A percentile compares a stretch with the other conserved stretches of the same genome.
phyloP scores from a whole-genome alignment of 2,329 filamentous ascomycete species.

The Blumeriella jaapii region DNA sequence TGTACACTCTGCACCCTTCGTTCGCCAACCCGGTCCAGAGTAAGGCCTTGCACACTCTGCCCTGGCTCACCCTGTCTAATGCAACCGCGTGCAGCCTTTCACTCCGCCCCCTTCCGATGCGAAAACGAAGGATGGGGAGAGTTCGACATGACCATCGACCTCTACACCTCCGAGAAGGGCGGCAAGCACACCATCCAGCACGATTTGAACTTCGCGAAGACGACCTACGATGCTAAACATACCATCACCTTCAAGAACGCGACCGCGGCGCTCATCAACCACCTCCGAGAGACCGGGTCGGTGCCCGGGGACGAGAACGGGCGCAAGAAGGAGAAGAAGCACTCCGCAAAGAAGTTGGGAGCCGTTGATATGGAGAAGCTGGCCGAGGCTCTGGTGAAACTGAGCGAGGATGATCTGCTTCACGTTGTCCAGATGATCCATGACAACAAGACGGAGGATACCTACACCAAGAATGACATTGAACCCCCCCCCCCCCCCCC shows the following conservation, averaged over 20 bases:
- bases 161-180: constrained; percentile 75
- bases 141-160: constrained; percentile 85
- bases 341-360: constrained; percentile 48
- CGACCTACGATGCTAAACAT: constrained; percentile 75
- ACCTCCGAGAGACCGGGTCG: constrained; percentile 73
- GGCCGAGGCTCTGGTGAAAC: constrained; percentile 78
- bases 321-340: constrained; percentile 56
- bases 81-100: constrained; percentile 47
- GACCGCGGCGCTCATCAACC: constrained; percentile 68
- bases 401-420: constrained; percentile 84
- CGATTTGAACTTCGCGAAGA: constrained; percentile 81
- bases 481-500: constrained; percentile 56
- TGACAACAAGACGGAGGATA: constrained; percentile 88
- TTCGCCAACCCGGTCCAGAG: constrained; percentile 81
- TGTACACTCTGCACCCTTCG: constrained; percentile 87
- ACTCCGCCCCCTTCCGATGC: constrained; percentile 77
- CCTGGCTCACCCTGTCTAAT: constrained; percentile 1
- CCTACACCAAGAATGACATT: constrained; percentile 94
- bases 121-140: constrained; percentile 96
- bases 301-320: constrained; percentile 65
- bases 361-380: constrained; percentile 90
- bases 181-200: constrained; percentile 70
- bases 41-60: constrained; percentile 36
- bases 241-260: constrained; percentile 84
- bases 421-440: constrained; percentile 97